Conservation (phyloP, 148 eudicot genomes). For the Pharnaceum exiguum region DNA sequence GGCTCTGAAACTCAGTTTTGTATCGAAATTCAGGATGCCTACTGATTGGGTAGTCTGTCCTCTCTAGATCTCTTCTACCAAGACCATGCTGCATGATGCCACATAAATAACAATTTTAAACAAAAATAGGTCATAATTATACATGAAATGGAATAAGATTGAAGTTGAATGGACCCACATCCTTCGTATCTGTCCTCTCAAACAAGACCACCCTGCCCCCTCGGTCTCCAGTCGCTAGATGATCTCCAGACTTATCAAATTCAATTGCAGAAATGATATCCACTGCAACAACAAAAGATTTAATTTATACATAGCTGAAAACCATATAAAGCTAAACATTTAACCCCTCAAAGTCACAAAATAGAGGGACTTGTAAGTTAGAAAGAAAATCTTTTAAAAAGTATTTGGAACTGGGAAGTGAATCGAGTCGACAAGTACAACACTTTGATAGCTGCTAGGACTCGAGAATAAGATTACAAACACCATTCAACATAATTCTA, state of each 20-base stretch:
- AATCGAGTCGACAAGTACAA: too few relatives aligned
- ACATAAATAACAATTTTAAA: conserved; percentile 1
- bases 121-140: background rate
- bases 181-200: conserved; percentile 67
- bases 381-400: too few relatives aligned
- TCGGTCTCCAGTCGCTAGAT: conserved; percentile 79
- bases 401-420: too few relatives aligned
- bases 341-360: too few relatives aligned
- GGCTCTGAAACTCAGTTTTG: conserved; percentile 99
- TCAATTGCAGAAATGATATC: conserved; percentile 78
- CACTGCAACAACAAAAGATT: conserved; percentile 28
- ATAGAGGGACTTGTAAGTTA: too few relatives aligned
- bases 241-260: conserved; percentile 74
- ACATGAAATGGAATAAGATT: conserved; percentile 6
- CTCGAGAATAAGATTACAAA: too few relatives aligned
- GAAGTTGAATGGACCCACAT: conserved; percentile 36
- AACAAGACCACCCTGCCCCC: conserved; percentile 79
- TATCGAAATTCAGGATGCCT: conserved; percentile 97
- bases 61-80: conserved; percentile 78
- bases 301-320: background rate
- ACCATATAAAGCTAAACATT: background rate
- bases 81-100: conserved; percentile 39
- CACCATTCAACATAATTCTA: too few relatives aligned
- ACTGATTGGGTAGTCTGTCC: conserved; percentile 48
- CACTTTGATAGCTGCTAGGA: too few relatives aligned